Evolutionary conservation across 2,329 filamentous ascomycete species (phyloP).

Genomic region (Calycina marina): DNA sequence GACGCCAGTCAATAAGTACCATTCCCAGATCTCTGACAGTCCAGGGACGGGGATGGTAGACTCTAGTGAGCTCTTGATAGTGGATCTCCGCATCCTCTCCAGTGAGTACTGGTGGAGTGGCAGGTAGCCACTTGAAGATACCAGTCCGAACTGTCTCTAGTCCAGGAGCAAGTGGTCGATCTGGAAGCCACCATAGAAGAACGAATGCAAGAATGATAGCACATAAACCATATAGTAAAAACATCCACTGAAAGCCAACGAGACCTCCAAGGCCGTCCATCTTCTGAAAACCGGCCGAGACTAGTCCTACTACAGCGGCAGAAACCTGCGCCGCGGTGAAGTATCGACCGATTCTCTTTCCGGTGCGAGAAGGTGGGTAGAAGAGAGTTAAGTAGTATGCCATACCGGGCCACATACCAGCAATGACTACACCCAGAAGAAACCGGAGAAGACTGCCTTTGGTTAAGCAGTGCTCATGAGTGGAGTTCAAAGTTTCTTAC

Average conservation of each 20-base stretch:
- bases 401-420: conserved; percentile 94
- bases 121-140: conserved; percentile 51
- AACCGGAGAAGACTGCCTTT: conserved; percentile 54
- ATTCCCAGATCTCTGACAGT: conserved; percentile 50
- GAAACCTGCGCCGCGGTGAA: conserved; percentile 83
- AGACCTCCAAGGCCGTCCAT: conserved; percentile 70
- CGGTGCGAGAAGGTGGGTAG: conserved; percentile 75
- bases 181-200: conserved; percentile 82
- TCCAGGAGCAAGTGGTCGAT: conserved; percentile 65
- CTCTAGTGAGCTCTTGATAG: conserved; percentile 67
- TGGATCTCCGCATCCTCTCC: conserved; percentile 70
- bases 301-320: conserved; percentile 75
- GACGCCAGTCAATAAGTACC: conserved; percentile 71
- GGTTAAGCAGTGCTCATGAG: background rate
- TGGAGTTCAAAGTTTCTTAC: conserved; percentile 4
- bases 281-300: conserved; percentile 80
- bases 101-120: conserved; percentile 52
- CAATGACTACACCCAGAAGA: conserved; percentile 73
- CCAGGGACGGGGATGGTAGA: conserved; percentile 68
- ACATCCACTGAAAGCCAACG: conserved; percentile 86
- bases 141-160: conserved; percentile 29
- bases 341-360: conserved; percentile 79
- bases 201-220: conserved; percentile 56
- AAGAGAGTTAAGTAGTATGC: conserved; percentile 83
- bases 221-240: conserved; percentile 69